Evolutionary conservation across 768 basidiomycete genomes (phyloP), one percentile per base, ranked within the genome.

Genomic region (Hysterangium stoloniferum): DNA sequence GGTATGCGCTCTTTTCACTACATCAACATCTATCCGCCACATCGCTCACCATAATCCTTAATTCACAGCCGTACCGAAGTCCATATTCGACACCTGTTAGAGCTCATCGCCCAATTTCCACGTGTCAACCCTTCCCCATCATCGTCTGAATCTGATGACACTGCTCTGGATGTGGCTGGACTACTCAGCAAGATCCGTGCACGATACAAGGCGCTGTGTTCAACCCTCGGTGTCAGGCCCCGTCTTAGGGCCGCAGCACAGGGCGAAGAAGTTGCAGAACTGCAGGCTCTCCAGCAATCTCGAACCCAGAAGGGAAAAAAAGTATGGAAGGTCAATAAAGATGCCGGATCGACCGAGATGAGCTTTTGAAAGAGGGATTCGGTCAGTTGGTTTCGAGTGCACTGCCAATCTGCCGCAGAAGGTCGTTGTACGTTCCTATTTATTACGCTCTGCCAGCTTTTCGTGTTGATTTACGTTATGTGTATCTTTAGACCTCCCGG

Each of bases 121-220:
- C 75, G 69, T 20, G 66, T 71, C 45, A 96, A 98, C 64, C 86
- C 88, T 27, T 77, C 80, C 42, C 62, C 71, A 0, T 55, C 68
- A 4, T 13, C 20, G 20, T 38, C 45, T 6, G 32, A 34, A 12
- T 8, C 27, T 25, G 47, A 28, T n/a, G 29, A 25, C 34, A 51
- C 59, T 31, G 79, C 82, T 20, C 42, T 84, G 13, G 92, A 96
- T 64, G 77, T 95, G 38, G 66, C 81, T 7, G 79, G 78, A 49
- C 76, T 93, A 24, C 80, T 95, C 56, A 77, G 82, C 24, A 81
- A 88, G 55, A 93, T 97, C 53, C 78, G 90, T 35, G 88, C 92
- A 1, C 77, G 86, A 55, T 96, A 98, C 66, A 86, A 84, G 59
- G 76, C 80, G 0, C 78, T 94, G 33, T 99, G 94, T 58, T 80